Percentiles rank a stretch among this genome's conserved stretches.
These are phyloP conservation scores for Conidiobolus incongruus DNA, from an alignment of 371 early-diverging fungal genomes.

Conservation along the genomic window DNA sequence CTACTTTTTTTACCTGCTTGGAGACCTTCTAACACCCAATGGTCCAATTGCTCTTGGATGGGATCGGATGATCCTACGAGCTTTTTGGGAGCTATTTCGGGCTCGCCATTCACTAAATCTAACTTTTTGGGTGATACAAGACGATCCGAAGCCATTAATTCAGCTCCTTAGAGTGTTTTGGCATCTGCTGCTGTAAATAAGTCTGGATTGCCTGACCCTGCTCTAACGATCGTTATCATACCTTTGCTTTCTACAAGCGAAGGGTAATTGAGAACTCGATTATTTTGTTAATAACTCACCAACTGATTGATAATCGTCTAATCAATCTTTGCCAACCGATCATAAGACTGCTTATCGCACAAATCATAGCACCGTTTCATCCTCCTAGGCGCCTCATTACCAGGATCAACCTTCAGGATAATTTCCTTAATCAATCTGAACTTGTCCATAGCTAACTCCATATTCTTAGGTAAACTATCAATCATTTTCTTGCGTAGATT, in stretches of 20 bases:
- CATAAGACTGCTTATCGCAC: conserved; percentile 22
- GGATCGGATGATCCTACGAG: conserved; percentile 19
- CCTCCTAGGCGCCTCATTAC: conserved; percentile 32
- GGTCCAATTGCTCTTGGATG: conserved; percentile 46
- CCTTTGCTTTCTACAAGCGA: conserved; percentile 8
- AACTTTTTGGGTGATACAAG: conserved; percentile 46
- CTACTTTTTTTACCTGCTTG: conserved; percentile 38
- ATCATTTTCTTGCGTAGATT: conserved; percentile 44
- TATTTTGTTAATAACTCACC: conserved; percentile 29
- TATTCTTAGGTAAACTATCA: conserved; percentile 29
- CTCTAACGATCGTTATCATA: conserved; percentile 47
- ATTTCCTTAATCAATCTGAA: conserved; percentile 40
- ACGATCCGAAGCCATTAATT: conserved; percentile 59
- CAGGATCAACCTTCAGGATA: conserved; percentile 39
- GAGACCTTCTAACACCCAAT: conserved; percentile 45
- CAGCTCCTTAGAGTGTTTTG: conserved; percentile 32
- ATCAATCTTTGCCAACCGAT: conserved; percentile 21
- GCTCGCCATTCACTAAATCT: conserved; percentile 13
- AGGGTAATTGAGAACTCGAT: conserved; percentile 14
- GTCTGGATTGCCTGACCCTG: conserved; percentile 67
- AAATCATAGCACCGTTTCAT: conserved; percentile 41
- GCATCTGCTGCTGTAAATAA: conserved; percentile 48
- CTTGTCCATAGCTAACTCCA: conserved; percentile 40
- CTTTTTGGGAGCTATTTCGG: conserved; percentile 41
- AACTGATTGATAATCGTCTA: conserved; percentile 24